A percentile compares a stretch with the other conserved stretches of the same genome.
Conservation (phyloP, 345 rosid species). For the Pistacia integerrima region DNA sequence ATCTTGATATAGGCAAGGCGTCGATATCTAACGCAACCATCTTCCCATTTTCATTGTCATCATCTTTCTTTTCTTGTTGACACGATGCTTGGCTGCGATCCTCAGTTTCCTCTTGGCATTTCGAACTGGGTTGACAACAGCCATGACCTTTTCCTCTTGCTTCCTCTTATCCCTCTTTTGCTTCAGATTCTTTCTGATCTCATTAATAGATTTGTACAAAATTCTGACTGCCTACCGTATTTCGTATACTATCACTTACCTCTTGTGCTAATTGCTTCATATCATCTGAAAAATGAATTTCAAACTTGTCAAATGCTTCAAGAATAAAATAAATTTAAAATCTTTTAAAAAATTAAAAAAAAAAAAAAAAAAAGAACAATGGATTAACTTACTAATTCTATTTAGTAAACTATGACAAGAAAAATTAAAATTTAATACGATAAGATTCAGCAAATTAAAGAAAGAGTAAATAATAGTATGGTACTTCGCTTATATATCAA, state of each 20-base stretch:
- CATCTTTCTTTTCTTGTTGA: slow-evolving; percentile 82
- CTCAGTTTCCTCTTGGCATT: slow-evolving; percentile 88
- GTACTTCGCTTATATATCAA: not conserved
- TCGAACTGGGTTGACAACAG: slow-evolving; percentile 78
- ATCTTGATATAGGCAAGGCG: not conserved
- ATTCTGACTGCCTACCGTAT: slow-evolving; percentile 51
- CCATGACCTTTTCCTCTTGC: slow-evolving; percentile 76
- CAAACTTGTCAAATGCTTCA: not conserved
- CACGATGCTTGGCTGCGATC: slow-evolving; percentile 69
- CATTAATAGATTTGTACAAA: slow-evolving; percentile 58
- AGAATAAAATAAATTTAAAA: not conserved
- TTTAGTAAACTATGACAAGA: not conserved
- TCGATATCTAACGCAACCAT: slow-evolving; percentile 43
- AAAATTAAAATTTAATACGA: not conserved
- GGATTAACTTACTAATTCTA: not conserved
- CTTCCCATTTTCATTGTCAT: slow-evolving; percentile 65
- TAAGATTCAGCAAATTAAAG: not conserved
- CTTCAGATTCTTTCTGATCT: slow-evolving; percentile 62
- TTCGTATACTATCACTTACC: slow-evolving; percentile 55
- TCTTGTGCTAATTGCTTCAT: slow-evolving; percentile 74
- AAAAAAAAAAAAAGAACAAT: not conserved
- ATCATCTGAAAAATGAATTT: slow-evolving; percentile 46
- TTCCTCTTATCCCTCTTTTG: slow-evolving; percentile 76
- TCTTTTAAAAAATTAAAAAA: too few species aligned
- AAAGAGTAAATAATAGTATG: not conserved